Evolutionary conservation across 345 rosid genomes (phyloP).

Genomic region (Gossypium raimondii): DNA sequence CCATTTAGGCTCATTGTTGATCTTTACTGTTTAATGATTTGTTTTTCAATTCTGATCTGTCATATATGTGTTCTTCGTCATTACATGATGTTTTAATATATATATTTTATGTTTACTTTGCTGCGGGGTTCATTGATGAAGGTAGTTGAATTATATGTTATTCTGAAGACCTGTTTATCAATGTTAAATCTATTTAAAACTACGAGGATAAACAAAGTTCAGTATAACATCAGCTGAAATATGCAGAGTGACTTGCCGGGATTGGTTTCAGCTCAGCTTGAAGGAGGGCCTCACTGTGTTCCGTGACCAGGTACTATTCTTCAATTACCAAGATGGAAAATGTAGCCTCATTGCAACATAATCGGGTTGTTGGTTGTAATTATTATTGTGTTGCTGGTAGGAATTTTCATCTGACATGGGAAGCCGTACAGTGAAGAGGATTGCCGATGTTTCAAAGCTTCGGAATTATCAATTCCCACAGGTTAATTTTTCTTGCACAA

Average conservation of each 20-base stretch:
- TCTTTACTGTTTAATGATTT: slow-evolving; percentile 2
- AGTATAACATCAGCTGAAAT: slow-evolving; percentile 5
- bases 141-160: neutral
- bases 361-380: neutral
- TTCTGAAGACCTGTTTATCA: neutral
- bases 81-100: neutral
- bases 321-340: neutral
- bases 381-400: slow-evolving; percentile 28
- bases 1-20: neutral
- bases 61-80: neutral
- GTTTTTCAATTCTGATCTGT: neutral
- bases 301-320: slow-evolving; percentile 75
- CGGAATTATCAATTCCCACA: slow-evolving; percentile 89
- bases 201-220: slow-evolving; percentile 1
- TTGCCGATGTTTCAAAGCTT: slow-evolving; percentile 91
- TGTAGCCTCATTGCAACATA: slow-evolving; percentile 2
- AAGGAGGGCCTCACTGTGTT: slow-evolving; percentile 99
- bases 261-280: slow-evolving; percentile 98
- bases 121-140: slow-evolving; percentile 5
- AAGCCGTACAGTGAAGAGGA: slow-evolving; percentile 94
- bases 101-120: slow-evolving; percentile 12
- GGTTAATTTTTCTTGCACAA: slow-evolving; percentile 38
- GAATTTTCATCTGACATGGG: slow-evolving; percentile 99
- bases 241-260: slow-evolving; percentile 97
- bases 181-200: neutral